phyloP scores from a whole-genome alignment of 2,329 filamentous ascomycete genomes.

The Teratosphaeria gauchensis region DNA sequence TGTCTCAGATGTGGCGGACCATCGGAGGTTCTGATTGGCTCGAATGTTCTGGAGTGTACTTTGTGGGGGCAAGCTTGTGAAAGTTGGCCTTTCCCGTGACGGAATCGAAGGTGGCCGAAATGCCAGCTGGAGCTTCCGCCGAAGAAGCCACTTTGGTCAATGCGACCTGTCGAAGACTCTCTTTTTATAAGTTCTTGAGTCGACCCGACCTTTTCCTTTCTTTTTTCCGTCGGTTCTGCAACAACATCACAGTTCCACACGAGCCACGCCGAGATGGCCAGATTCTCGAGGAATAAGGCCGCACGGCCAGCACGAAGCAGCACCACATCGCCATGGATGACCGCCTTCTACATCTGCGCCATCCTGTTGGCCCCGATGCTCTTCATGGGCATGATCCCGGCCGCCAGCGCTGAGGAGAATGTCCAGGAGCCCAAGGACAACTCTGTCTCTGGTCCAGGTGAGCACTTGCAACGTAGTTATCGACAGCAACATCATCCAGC shows the following conservation, averaged over 20 bases:
- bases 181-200: neutral
- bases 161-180: neutral
- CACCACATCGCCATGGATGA: conserved; percentile 50
- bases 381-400: conserved; percentile 55
- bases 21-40: neutral
- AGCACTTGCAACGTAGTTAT: neutral
- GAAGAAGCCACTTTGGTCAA: neutral
- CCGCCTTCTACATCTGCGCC: conserved; percentile 83
- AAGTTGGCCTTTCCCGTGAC: conserved; percentile 1
- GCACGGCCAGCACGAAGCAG: neutral
- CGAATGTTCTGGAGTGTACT: neutral
- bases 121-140: neutral
- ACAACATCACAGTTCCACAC: neutral
- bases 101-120: neutral
- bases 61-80: neutral
- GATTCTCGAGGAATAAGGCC: conserved; percentile 24
- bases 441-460: conserved; percentile 58
- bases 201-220: neutral
- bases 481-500: neutral
- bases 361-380: conserved; percentile 78
- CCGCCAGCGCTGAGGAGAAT: conserved; percentile 56
- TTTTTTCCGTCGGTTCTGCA: neutral
- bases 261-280: conserved; percentile 21
- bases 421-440: conserved; percentile 58
- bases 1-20: neutral